phyloP scores from a whole-genome alignment of 2,329 filamentous ascomycete species.

The Aquanectria penicillioides region DNA sequence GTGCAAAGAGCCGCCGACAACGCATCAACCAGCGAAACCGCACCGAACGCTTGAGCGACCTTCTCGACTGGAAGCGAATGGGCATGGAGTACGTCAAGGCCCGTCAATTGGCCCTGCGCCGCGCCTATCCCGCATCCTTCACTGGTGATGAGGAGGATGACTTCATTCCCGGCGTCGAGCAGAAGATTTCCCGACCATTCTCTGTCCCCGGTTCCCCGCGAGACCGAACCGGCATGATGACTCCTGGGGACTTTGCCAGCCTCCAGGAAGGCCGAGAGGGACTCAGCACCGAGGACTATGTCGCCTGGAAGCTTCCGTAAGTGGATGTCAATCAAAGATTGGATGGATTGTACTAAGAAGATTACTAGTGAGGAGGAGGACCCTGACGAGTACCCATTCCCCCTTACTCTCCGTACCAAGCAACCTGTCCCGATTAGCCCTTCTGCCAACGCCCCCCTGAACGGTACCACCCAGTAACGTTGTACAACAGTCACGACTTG shows the following conservation, averaged over 20 bases:
- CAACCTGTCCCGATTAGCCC: constrained; percentile 46
- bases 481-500: neutral
- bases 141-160: constrained; percentile 82
- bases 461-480: constrained; percentile 28
- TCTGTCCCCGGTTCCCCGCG: constrained; percentile 93
- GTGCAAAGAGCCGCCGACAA: constrained; percentile 91
- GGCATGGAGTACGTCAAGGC: constrained; percentile 99
- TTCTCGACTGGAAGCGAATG: constrained; percentile 99
- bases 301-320: constrained; percentile 98
- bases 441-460: constrained; percentile 37
- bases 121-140: constrained; percentile 92
- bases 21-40: constrained; percentile 99
- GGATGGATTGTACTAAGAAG: constrained; percentile 30
- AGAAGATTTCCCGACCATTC: constrained; percentile 94
- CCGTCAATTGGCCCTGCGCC: constrained; percentile 86
- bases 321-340: constrained; percentile 52
- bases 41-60: constrained; percentile 91
- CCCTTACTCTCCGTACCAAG: constrained; percentile 66
- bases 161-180: constrained; percentile 90
- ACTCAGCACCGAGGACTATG: constrained; percentile 94
- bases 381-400: constrained; percentile 74
- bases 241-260: constrained; percentile 95
- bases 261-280: constrained; percentile 95
- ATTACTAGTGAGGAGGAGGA: constrained; percentile 88
- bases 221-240: constrained; percentile 97